These are phyloP conservation scores for Cicer yamashitae DNA, from an alignment of 306 rosid genomes.

Conservation along the genomic window DNA sequence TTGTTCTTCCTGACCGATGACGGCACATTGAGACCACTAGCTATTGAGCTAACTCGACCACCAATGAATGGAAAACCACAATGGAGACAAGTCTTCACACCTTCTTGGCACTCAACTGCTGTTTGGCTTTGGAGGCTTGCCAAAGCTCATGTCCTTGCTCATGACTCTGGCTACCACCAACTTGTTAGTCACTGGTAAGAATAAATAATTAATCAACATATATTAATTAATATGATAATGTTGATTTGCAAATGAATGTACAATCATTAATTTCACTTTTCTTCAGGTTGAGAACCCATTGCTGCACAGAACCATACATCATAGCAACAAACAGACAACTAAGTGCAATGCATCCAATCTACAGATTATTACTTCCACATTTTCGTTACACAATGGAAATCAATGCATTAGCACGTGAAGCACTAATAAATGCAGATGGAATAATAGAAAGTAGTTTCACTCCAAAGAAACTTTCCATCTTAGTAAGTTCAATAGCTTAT, in stretches of 20 bases:
- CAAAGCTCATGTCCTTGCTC: constrained; percentile 83
- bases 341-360: constrained; percentile 86
- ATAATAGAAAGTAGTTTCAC: constrained; percentile 62
- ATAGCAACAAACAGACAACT: constrained; percentile 82
- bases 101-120: constrained; percentile 66
- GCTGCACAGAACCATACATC: constrained; percentile 77
- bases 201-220: background rate
- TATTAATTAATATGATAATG: background rate
- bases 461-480: constrained; percentile 59
- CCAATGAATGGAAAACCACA: constrained; percentile 65
- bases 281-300: constrained; percentile 83
- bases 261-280: background rate
- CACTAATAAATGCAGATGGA: constrained; percentile 68
- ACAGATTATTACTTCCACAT: constrained; percentile 79
- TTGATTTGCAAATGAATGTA: too few species aligned
- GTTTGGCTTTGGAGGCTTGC: constrained; percentile 95
- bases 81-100: constrained; percentile 69
- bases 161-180: constrained; percentile 83
- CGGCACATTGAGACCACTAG: constrained; percentile 66
- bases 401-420: constrained; percentile 77
- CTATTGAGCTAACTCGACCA: constrained; percentile 81
- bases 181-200: constrained; percentile 83
- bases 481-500: constrained; percentile 67
- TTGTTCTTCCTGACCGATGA: constrained; percentile 63
- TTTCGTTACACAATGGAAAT: constrained; percentile 93